These are phyloP conservation scores for Diaporthe nobilis DNA, from an alignment of 2,329 filamentous ascomycete species.

Conservation along the genomic window DNA sequence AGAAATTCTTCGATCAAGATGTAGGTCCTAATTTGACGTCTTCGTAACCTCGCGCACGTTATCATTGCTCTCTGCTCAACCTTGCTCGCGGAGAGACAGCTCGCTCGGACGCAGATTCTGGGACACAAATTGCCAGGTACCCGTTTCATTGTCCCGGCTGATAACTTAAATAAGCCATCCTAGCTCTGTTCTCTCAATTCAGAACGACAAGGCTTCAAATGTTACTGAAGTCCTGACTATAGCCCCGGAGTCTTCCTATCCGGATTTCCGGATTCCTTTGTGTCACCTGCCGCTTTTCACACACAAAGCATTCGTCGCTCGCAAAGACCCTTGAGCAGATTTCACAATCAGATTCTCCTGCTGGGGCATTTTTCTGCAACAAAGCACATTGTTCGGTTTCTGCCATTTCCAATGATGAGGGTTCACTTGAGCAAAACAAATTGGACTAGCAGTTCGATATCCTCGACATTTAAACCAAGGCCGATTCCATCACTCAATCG, in stretches of 20 bases:
- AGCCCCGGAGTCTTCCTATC: background rate
- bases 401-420: too few species aligned
- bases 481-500: background rate
- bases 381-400: background rate
- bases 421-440: background rate
- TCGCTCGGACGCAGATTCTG: too few species aligned
- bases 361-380: background rate
- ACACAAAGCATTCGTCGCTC: background rate
- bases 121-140: background rate
- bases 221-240: background rate
- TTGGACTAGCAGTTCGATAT: too few species aligned
- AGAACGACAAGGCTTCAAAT: background rate
- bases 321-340: background rate
- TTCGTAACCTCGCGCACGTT: background rate
- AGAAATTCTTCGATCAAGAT: background rate
- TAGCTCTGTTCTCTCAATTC: background rate
- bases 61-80: background rate
- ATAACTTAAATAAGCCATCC: background rate
- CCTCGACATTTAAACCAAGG: background rate
- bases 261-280: background rate
- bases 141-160: background rate
- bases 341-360: background rate
- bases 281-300: background rate
- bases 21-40: background rate
- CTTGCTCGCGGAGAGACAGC: background rate